Conservation (phyloP, 2,329 filamentous ascomycete species). For the Monosporascus sp. region DNA sequence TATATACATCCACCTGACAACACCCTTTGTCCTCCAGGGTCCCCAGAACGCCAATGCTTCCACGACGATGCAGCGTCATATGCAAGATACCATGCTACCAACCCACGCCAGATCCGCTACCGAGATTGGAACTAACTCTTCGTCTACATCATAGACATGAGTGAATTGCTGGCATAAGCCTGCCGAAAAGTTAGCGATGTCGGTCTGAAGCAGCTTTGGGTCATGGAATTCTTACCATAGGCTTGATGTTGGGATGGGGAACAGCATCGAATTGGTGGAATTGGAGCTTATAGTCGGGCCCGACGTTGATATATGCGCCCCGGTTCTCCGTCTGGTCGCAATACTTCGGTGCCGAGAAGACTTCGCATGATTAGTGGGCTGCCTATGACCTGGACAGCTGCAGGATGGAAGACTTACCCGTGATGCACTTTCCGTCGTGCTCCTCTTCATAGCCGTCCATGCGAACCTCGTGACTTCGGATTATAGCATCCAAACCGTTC, state of each 20-base stretch:
- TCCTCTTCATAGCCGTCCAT: conserved; percentile 99
- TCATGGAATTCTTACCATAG: conserved; percentile 58
- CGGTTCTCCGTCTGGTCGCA: conserved; percentile 98
- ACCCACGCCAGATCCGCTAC: conserved; percentile 16
- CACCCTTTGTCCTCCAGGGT: conserved; percentile 12
- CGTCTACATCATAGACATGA: conserved; percentile 69
- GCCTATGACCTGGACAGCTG: conserved; percentile 1
- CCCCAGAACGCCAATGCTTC: conserved; percentile 29
- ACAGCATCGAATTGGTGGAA: conserved; percentile 96
- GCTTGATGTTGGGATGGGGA: conserved; percentile 89
- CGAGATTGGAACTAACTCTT: conserved; percentile 6
- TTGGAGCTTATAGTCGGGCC: conserved; percentile 81
- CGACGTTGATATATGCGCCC: conserved; percentile 97
- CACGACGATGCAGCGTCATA: conserved; percentile 22
- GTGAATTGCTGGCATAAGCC: conserved; percentile 80
- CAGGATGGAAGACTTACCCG: conserved; percentile 49
- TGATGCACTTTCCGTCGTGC: conserved; percentile 93
- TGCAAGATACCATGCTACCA: conserved; percentile 24
- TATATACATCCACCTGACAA: conserved; percentile 13
- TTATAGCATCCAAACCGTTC: conserved; percentile 90
- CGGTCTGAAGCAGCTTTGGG: neutral
- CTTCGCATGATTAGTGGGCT: conserved; percentile 36
- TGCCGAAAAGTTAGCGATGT: conserved; percentile 31
- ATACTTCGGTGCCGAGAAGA: conserved; percentile 96
- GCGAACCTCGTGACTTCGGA: conserved; percentile 93